Evolutionary conservation across 768 basidiomycete species (phyloP), one percentile per base, ranked within the genome.

Genomic region (Stropharia rugosoannulata): DNA sequence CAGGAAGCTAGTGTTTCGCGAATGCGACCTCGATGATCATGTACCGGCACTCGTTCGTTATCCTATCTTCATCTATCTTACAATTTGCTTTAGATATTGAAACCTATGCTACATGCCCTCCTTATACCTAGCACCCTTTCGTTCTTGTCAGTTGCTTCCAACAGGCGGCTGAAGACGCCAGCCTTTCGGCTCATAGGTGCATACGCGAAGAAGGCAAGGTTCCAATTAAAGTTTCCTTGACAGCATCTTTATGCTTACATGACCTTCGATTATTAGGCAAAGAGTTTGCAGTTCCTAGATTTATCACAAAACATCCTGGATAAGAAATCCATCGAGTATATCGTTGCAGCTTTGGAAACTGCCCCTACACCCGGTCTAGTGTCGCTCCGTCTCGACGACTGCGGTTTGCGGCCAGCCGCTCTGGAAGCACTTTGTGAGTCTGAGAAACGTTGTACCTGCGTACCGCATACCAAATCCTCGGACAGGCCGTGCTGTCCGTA

Each of bases 341-440:
- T 98, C 43, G 85, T 90, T 0, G 80, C 80, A 22, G 86, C 88
- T 1, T 74, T 97, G 15, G 70, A 80, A 53, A 71, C 71, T 1
- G 75, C 81, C 4, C 77, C 80, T n/a, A 73, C 79, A 47, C 73
- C 75, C 4, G 83, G 85, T 3, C 72, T 96, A 1, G 80, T 89
- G 16, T 91, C 92, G 0, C 70, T 98, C n/a, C 82, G 91, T 18
- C 68, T 99, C 49, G 96, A 98, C 60, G 94, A 94, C 51, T 98
- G 95, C 64, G 75, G 77, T 8, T 72, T 98, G 37, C 81, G 86
- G 15, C 84, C 88, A 0, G 82, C 80, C 44, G 84, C 84, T 1
- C 75, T 98, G 15, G 96, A 98, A 64, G 80, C 80, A 2, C 72
- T 98, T 2, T 89, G 95, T 93, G 64, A 63, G 88, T 75, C 36